These are phyloP conservation scores for Candida frijolesensis DNA, from an alignment of 1,139 yeast genomes.

Conservation along the genomic window DNA sequence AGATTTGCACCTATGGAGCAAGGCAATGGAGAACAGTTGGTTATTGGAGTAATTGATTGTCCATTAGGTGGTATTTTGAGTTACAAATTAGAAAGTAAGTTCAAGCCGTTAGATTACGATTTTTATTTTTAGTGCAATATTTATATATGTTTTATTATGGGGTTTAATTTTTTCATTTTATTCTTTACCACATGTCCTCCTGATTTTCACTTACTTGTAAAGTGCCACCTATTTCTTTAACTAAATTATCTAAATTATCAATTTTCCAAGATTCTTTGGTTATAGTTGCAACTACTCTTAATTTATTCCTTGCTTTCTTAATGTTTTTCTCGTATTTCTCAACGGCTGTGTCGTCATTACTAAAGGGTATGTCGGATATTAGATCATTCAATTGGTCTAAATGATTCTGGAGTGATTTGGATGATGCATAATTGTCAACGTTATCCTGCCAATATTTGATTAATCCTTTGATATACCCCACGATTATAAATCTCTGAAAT, in stretches of 20 bases:
- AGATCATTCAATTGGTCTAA: slow-evolving; percentile 29
- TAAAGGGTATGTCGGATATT: slow-evolving; percentile 27
- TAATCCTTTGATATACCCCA: slow-evolving; percentile 67
- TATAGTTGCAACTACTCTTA: slow-evolving; percentile 45
- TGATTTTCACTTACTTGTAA: slow-evolving; percentile 41
- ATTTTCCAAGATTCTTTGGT: slow-evolving; percentile 38
- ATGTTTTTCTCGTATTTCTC: slow-evolving; percentile 47
- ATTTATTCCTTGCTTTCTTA: slow-evolving; percentile 53
- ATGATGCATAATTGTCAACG: slow-evolving; percentile 18
- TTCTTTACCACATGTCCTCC: slow-evolving; percentile 47
- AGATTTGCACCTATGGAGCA: slow-evolving; percentile 48
- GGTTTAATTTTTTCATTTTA: not conserved
- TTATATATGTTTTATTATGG: not conserved
- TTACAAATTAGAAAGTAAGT: slow-evolving; percentile 41
- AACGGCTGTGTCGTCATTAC: slow-evolving; percentile 52
- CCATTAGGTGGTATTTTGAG: slow-evolving; percentile 61
- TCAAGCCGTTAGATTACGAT: slow-evolving; percentile 42
- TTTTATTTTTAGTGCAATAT: slow-evolving; percentile 26
- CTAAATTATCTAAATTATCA: slow-evolving; percentile 32
- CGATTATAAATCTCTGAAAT: slow-evolving; percentile 62
- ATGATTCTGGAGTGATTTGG: slow-evolving; percentile 21
- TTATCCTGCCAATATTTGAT: slow-evolving; percentile 38
- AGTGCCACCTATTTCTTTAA: slow-evolving; percentile 42
- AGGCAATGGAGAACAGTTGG: slow-evolving; percentile 50
- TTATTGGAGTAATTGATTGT: slow-evolving; percentile 58